Conservation (phyloP, 2,329 filamentous ascomycete genomes). For the Fusarium musae region DNA sequence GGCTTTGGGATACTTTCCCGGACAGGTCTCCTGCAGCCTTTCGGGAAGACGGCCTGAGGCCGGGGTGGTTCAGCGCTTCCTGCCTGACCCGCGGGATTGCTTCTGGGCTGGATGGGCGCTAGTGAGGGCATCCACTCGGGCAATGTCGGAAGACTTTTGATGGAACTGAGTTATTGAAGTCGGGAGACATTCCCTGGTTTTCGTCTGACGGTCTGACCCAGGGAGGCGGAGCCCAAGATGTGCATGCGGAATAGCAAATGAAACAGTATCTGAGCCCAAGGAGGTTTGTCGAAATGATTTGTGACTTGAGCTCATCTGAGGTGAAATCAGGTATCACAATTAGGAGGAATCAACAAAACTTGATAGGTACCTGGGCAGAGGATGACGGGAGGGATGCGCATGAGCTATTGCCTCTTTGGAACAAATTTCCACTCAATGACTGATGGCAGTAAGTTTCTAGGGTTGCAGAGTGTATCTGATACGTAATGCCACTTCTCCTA, state of each 20-base stretch:
- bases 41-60: conserved; percentile 28
- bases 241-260: conserved; percentile 20
- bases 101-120: conserved; percentile 31
- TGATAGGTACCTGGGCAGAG: background rate
- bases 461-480: conserved; percentile 15
- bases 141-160: conserved; percentile 39
- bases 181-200: conserved; percentile 39
- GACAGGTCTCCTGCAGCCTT: conserved; percentile 26
- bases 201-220: conserved; percentile 41
- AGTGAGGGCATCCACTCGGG: conserved; percentile 39
- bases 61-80: conserved; percentile 15
- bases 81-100: conserved; percentile 40
- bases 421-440: conserved; percentile 10
- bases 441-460: conserved; percentile 22
- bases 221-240: conserved; percentile 24
- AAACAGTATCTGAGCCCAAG: conserved; percentile 11
- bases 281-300: conserved; percentile 1
- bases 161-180: conserved; percentile 37
- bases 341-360: conserved; percentile 11
- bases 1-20: background rate
- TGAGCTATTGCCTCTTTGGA: conserved; percentile 18
- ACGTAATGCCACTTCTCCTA: conserved; percentile 25
- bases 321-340: conserved; percentile 10
- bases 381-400: conserved; percentile 12
- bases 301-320: background rate